Evolutionary conservation across 345 rosid genomes (phyloP), one percentile per base, ranked within the genome.

Genomic region (Iberis pinnata): DNA sequence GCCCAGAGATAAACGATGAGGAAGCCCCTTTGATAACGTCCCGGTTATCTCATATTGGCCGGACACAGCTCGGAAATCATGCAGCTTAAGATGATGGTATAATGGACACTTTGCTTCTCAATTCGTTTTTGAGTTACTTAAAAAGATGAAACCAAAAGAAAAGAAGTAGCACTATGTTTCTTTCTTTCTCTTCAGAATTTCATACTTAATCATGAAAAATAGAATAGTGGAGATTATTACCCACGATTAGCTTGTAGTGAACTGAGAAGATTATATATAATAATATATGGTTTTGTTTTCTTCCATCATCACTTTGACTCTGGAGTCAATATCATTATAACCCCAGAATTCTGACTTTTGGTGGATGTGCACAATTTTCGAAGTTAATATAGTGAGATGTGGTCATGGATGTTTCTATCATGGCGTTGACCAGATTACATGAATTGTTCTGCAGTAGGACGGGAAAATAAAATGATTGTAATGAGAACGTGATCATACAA

Each of bases 1-100:
- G n/a, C 26, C 56, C 26, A 29, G 73, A 73, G 52, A 74, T 7
- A 29, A 55, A 74, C 9, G 96, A 92, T 27, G 96, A 83, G 71
- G 97, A 92, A 80, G 81, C 81, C 16, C 96, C 90, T 46, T 72
- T 92, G 44, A 71, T 88, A 9, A 49, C 96, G 32, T 73, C 83
- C 19, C 82, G 96, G 60, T 64, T 84, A 56, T 83, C 88, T 3
- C 93, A 81, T 60, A 68, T 88, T 0, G 98, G 96, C 18, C 81
- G 93, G n/a, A 61, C 88, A 10, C 97, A 82, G 73, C 74, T 81
- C 12, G 67, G 85, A 18, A 67, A 46, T 20, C 60, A 66, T 10
- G 49, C 59, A 0, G 37, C 20, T 16, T 67, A 45, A 50, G 53
- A 42, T 49, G 40, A 27, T 56, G 16, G 47, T 41, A 41, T 57